Base-by-base conservation (phyloP, 345 rosid genomes). In the Microcos paniculata region DNA sequence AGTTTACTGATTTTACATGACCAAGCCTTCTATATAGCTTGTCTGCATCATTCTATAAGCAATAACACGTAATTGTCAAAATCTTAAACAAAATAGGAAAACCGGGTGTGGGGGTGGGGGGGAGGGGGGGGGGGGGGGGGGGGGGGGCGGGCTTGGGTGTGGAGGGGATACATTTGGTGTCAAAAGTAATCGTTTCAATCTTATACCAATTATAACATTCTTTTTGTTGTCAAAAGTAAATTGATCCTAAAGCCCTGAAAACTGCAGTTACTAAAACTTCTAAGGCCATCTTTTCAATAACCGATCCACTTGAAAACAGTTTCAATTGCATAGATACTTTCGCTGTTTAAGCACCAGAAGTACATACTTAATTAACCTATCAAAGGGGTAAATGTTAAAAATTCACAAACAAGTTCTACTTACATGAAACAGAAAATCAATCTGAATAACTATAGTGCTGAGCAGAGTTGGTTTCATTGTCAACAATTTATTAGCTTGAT, bases 21-120 rank as follows among this genome's bases (percentile, higher is more conserved):
- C 85, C 76, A 58, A 94, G 90, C 76, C 79, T 90, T 86, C 76
- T 84, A 80, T 80, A 83, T 69, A 90, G 77, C 84, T 90, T 90
- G 72, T 90, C 93, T 62, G 88, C 90, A 77, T 88, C 90, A 23
- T 81, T 85, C 98, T 94, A 75, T 77, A 79, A 10, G 56, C 57
- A 56, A 56, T 16, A 77, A 75, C 51, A 57, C 53, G 63, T 16
- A 70, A 49, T 26, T n/a, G 33, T 76, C 13, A 80, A 69, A 53
- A 61, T 64, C n/a, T n/a, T n/a, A n/a, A n/a, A n/a, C n/a, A n/a
- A n/a, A n/a, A n/a, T n/a, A n/a, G n/a, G n/a, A n/a, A n/a, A n/a
- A n/a, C n/a, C n/a, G n/a, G n/a, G n/a, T n/a, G n/a, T n/a, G n/a
- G n/a, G n/a, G n/a, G n/a, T n/a, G n/a, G n/a, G n/a, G n/a, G n/a